Base-by-base conservation (phyloP, 148 eudicot species). In the Vaccinium corymbosum region DNA sequence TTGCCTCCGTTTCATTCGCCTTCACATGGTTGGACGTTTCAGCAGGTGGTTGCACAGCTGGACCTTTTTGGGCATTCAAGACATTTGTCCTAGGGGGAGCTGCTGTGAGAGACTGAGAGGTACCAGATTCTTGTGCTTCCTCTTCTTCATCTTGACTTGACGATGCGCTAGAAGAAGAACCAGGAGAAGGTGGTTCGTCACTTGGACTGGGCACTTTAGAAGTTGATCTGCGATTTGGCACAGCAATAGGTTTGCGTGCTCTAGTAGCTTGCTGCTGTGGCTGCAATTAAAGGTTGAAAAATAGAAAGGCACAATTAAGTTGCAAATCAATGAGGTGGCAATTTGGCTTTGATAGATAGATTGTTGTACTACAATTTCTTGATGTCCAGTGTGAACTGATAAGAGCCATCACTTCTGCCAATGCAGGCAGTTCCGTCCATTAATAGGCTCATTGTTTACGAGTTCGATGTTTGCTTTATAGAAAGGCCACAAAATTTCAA, bases 141-240 rank as follows among this genome's bases (percentile, higher is more conserved):
- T 87, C 93, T 2, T 72, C 64, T 78, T 89, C 88, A 5, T 84
- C 82, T 81, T 83, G 87, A 83, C 90, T 87, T 56, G 95, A 90
- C 7, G 92, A 87, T 73, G 90, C 56, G 73, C 87, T 88, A 51
- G 97, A 87, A 83, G 94, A 87, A 50, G 97, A 87, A 83, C 92
- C 78, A 53, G 95, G 93, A 84, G 99, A 91, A 72, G 93, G 82
- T 51, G 87, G 92, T 83, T 89, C 90, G 76, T 87, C 92, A 79
- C 51, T 83, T 57, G 86, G 89, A 25, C 86, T 51, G 32, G 62
- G 88, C 32, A 84, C 12, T 66, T 82, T 87, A 15, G 84, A 74
- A 70, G 88, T 22, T 27, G 90, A 53, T 80, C 81, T 87, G 68
- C 72, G 88, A 80, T 56, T 88, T 86, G 90, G 81, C 84, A 86